Conservation (phyloP, 2,329 filamentous ascomycete genomes). For the Paraphaeosphaeria sporulosa region DNA sequence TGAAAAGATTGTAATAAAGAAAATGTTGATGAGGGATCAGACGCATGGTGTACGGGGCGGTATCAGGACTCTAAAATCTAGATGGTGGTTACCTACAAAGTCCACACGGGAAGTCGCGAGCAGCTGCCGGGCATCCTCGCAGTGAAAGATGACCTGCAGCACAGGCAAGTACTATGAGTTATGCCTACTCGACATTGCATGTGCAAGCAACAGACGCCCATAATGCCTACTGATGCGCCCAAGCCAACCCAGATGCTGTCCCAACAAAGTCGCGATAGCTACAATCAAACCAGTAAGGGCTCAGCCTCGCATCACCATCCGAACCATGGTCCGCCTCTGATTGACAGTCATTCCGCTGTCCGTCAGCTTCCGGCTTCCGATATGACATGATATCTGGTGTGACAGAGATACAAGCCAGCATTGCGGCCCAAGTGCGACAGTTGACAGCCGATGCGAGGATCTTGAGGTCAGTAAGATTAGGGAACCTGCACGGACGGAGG, state of each 20-base stretch:
- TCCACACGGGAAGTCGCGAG: neutral
- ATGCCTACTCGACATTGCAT: neutral
- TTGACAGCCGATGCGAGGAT: conserved; percentile 15
- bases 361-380: neutral
- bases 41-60: neutral
- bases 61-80: neutral
- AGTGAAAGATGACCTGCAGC: neutral
- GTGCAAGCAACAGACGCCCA: neutral
- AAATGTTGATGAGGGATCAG: neutral
- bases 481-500: neutral
- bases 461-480: conserved; percentile 11
- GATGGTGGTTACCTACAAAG: neutral
- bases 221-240: neutral
- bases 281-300: neutral
- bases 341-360: neutral
- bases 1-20: neutral
- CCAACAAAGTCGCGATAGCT: neutral
- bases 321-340: neutral
- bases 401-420: conserved; percentile 1
- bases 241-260: neutral
- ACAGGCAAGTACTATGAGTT: neutral
- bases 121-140: neutral
- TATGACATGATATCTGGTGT: conserved; percentile 11
- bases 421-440: conserved; percentile 27
- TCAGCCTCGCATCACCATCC: neutral